These are phyloP conservation scores for Zygosaccharomyces kombuchaensis DNA, from an alignment of 805 yeast genomes.

Conservation along the genomic window DNA sequence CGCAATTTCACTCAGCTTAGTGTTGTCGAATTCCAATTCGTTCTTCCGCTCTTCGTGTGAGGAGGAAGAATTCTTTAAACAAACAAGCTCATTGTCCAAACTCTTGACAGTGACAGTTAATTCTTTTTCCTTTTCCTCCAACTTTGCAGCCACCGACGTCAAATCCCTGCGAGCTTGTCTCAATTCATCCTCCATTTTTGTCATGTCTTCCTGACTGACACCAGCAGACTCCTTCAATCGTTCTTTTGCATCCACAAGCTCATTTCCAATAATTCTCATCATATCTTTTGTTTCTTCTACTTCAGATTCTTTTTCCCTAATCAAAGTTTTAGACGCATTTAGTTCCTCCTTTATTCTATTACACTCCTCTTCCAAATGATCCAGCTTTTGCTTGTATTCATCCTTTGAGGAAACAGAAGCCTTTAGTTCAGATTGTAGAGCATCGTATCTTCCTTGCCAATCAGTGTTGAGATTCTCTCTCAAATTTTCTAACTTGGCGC, in stretches of 20 bases:
- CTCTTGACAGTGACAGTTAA: constrained; percentile 9
- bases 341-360: constrained; percentile 20
- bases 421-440: constrained; percentile 13
- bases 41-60: constrained; percentile 21
- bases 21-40: constrained; percentile 13
- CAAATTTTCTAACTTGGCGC: constrained; percentile 16
- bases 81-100: constrained; percentile 22
- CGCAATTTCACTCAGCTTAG: constrained; percentile 14
- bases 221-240: constrained; percentile 44
- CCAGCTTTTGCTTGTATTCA: constrained; percentile 4
- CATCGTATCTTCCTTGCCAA: constrained; percentile 20
- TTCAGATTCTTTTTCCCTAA: constrained; percentile 53
- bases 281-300: constrained; percentile 68
- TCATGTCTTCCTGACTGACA: constrained; percentile 25
- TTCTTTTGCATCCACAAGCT: constrained; percentile 67
- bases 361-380: constrained; percentile 12
- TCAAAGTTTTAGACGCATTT: constrained; percentile 23
- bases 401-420: constrained; percentile 2
- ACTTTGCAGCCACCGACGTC: constrained; percentile 3
- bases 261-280: constrained; percentile 73
- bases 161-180: constrained; percentile 6
- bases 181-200: constrained; percentile 8
- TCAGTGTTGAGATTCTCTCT: constrained; percentile 14
- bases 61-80: constrained; percentile 16
- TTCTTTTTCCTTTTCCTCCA: constrained; percentile 12